Base-by-base conservation (phyloP, 768 basidiomycete species). In the Boletus rubropictus region DNA sequence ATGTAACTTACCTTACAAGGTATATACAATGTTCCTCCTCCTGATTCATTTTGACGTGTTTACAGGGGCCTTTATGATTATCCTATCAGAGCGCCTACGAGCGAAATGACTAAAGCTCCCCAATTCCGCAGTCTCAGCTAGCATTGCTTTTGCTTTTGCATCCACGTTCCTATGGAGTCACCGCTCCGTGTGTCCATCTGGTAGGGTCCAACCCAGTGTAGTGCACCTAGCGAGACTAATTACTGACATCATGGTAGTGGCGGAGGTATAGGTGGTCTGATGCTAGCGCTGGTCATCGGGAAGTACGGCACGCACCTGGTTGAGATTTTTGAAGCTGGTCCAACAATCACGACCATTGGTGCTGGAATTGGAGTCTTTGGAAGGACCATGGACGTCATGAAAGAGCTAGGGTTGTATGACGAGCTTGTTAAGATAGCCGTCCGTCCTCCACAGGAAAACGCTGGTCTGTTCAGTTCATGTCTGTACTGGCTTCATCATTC, bases 321-420 rank as follows among this genome's bases (percentile, higher is more conserved):
- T 5, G 65, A 70, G n/a, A 51, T 77, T 12, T 77, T 72, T 50
- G 75, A 77, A 43, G 64, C 71, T 8, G 61, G 72, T 3, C 52
- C 68, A 0, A 55, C 56, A 18, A 64, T 77, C 28, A 64, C 66
- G 3, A 71, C 73, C 36, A 60, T 72, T 35, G 75, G 76, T 7
- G 75, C 74, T 18, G 75, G 75, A 1, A 69, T 78, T 35, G 63
- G 59, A 3, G 51, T 82, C 8, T 81, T 71, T 53, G 69, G 70
- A 21, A 73, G 79, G 68, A 61, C 54, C 66, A 70, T 70, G 70
- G 66, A 65, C 11, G 62, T 72, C 6, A 49, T 76, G 54, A 59
- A 68, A 27, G 54, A 61, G 3, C 54, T 77, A 29, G 74, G 70
- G 1, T 44, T 77, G 7, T 64, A 69, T 12, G 62, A 70, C 7